Evolutionary conservation across 441 rosid genomes (phyloP).

Genomic region (Populus hybrid): DNA sequence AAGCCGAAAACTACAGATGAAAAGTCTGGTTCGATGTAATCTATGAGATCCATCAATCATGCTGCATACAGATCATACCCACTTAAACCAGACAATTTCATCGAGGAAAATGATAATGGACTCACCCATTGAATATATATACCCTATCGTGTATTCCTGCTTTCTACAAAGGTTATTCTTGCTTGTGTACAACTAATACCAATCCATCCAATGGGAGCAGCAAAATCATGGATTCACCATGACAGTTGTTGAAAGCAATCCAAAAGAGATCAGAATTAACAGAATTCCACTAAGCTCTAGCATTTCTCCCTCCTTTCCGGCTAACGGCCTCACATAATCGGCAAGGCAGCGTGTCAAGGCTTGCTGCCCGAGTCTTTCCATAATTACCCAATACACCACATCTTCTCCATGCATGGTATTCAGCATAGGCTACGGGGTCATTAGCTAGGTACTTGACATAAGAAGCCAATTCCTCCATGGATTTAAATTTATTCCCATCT

Average conservation of each 20-base stretch:
- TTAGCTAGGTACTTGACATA: constrained; percentile 52
- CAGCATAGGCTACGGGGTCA: constrained; percentile 71
- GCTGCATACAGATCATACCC: not conserved
- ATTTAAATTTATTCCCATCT: constrained; percentile 58
- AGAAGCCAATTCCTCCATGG: constrained; percentile 58
- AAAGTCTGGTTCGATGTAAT: not conserved
- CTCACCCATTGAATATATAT: not conserved
- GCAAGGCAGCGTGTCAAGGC: constrained; percentile 87
- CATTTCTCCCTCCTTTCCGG: constrained; percentile 58
- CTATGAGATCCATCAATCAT: not conserved
- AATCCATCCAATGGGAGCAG: constrained; percentile 10
- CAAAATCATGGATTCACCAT: constrained; percentile 18
- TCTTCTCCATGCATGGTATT: constrained; percentile 91
- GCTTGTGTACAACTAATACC: constrained; percentile 13
- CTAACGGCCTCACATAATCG: constrained; percentile 71
- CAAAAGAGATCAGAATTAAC: not conserved
- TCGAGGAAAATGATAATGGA: not conserved
- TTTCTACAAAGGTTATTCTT: constrained; percentile 11
- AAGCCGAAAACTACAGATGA: not conserved
- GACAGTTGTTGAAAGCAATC: not conserved
- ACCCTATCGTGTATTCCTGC: constrained; percentile 7
- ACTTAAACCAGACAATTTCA: not conserved
- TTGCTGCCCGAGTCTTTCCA: constrained; percentile 46
- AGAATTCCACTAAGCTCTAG: constrained; percentile 26
- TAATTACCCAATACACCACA: constrained; percentile 74